Base-by-base conservation (phyloP, 495 filamentous ascomycete species). In the Penicillium maclennaniae region DNA sequence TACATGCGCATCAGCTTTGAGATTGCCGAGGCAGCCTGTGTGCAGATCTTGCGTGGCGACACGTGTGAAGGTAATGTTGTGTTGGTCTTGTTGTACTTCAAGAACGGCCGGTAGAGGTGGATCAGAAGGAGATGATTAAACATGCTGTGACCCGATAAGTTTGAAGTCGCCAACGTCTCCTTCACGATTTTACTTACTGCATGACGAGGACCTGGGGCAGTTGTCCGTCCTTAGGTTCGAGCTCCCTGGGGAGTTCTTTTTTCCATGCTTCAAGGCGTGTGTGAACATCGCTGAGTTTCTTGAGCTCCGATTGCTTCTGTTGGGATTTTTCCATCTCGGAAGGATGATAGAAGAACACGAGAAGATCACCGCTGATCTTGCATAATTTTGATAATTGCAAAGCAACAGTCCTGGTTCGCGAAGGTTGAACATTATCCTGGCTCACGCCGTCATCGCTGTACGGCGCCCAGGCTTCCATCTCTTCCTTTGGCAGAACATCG, bases 41-140 rank as follows among this genome's bases (percentile, higher is more conserved):
- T 91, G 73, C 93, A 95, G 40, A 93, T 80, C 61, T 90, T 89
- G 31, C 95, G 83, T 14, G 95, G 92, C 8, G 92, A 96, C 23
- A 96, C 89, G 68, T 96, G 87, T 7, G 85, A 67, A 6, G 95
- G 91, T 0, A 97, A 79, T 0, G 93, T 90, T 6, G 92, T 93
- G 6, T 80, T 86, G 17, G 80, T 69, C 48, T 84, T 87, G 10
- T 83, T 87, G 66, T 96, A 97, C 68, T 92, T 95, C 34, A 98
- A 79, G 67, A 98, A 98, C 0, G 93, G 92, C 5, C 93, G 89
- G 74, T 96, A 98, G 8, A 97, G 84, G 59, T 98, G 95, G 54
- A 98, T 97, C 63, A 92, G 93, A 36, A 97, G 87, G 2, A 96
- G 80, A 61, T 97, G 92, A 67, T 91, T 95, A 69, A 97, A 92